These are phyloP conservation scores for Acer saccharum DNA, from an alignment of 345 rosid genomes.

Conservation along the genomic window DNA sequence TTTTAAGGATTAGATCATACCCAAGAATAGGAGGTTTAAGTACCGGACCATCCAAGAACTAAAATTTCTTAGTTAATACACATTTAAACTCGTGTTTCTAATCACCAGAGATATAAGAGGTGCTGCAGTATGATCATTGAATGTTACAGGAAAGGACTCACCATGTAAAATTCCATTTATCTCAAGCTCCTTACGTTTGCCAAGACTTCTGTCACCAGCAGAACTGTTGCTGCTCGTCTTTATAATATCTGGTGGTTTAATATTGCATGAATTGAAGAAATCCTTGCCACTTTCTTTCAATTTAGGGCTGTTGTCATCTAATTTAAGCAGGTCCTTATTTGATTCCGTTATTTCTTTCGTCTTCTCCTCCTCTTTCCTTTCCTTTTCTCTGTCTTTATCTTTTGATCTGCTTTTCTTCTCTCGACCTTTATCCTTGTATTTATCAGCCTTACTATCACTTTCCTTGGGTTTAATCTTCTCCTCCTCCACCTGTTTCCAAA, in stretches of 20 bases:
- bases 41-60: constrained; percentile 20
- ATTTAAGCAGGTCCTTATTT: constrained; percentile 38
- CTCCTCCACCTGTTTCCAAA: constrained; percentile 34
- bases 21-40: constrained; percentile 18
- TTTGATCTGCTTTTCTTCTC: constrained; percentile 37
- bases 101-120: constrained; percentile 21
- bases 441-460: constrained; percentile 31
- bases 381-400: constrained; percentile 37
- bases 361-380: constrained; percentile 46
- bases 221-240: constrained; percentile 22
- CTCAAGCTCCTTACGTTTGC: constrained; percentile 61
- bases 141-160: constrained; percentile 44
- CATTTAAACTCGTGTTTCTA: constrained; percentile 22
- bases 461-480: constrained; percentile 40
- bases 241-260: constrained; percentile 16
- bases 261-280: constrained; percentile 22
- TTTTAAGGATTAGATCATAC: constrained; percentile 16
- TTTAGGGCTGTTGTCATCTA: constrained; percentile 19
- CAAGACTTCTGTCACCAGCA: constrained; percentile 32
- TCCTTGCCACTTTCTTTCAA: constrained; percentile 25
- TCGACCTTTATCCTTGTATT: constrained; percentile 31
- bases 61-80: constrained; percentile 6
- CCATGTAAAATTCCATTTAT: constrained; percentile 68
- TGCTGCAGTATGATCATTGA: constrained; percentile 19
- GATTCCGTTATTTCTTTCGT: constrained; percentile 35